Base-by-base conservation (phyloP, 805 yeast genomes). In the Metschnikowia lachancei region DNA sequence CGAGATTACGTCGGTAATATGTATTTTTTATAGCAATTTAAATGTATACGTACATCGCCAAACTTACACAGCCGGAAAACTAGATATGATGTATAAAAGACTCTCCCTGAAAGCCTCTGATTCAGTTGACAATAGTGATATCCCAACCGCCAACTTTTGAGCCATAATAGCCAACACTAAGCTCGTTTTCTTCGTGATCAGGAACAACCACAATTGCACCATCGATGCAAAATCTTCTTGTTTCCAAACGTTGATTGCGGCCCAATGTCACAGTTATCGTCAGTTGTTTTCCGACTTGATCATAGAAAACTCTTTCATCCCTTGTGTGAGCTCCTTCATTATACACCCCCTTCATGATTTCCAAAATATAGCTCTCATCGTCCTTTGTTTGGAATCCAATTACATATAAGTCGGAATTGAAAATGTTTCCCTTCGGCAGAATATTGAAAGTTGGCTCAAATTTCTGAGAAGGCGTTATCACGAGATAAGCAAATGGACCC, bases 191-290 rank as follows among this genome's bases (percentile, higher is more conserved):
- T 5, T 13, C 37, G 1, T 8, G 20, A 5, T 47, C 62, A 1
- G 75, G 74, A 12, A 66, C 41, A 12, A 46, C 56, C 13, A 69
- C 52, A 18, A 80, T 81, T 16, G 76, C 65, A 0, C 94, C 94
- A 61, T 85, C 94, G 11, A 85, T 58, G 57, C 92, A 85, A 60
- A 83, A 74, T 29, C 89, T 65, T 50, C 77, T 65, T n/a, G 67
- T 56, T 11, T 56, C 58, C 3, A 44, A 36, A 8, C 47, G 42
- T 16, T 42, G 38, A 3, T 58, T 45, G 26, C 55, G 41, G 4
- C 32, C 40, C 3, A 57, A 49, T 3, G 46, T 35, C 34, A 69
- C 48, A 3, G 24, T 39, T 9, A 67, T 35, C 9, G 56, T 59
- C 35, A 69, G 73, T 2, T 52, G 49, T 5, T 50, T 41, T 4